Conservation (phyloP, 2,329 filamentous ascomycete genomes). For the Aspergillus caelatus region DNA sequence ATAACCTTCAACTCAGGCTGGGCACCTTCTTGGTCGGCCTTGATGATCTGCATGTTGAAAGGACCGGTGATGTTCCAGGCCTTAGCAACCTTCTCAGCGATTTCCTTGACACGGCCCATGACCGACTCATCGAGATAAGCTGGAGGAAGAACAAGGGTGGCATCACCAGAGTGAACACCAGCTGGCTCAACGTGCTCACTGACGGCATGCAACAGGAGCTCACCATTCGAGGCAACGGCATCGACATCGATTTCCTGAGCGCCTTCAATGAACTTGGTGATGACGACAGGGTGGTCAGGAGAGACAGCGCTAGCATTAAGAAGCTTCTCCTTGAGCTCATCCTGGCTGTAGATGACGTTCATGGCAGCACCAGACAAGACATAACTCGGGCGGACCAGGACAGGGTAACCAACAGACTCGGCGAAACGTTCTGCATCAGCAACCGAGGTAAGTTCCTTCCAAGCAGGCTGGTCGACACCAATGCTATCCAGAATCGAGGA, state of each 20-base stretch:
- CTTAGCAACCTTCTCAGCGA: conserved; percentile 93
- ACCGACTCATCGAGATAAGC: conserved; percentile 73
- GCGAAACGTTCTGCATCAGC: conserved; percentile 87
- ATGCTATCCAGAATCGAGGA: conserved; percentile 96
- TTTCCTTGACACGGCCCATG: conserved; percentile 89
- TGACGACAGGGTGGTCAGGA: conserved; percentile 95
- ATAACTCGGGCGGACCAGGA: conserved; percentile 91
- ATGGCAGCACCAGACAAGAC: conserved; percentile 97
- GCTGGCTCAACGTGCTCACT: conserved; percentile 96
- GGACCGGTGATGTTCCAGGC: conserved; percentile 97
- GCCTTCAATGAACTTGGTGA: conserved; percentile 97
- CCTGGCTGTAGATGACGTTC: conserved; percentile 89
- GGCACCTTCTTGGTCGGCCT: conserved; percentile 75
- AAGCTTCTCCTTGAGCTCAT: conserved; percentile 93
- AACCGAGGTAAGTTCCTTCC: conserved; percentile 94
- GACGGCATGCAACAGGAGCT: conserved; percentile 87
- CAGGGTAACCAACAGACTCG: conserved; percentile 83
- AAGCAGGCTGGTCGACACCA: conserved; percentile 93
- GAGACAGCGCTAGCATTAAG: conserved; percentile 87
- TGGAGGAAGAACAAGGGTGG: conserved; percentile 89
- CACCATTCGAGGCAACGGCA: conserved; percentile 82
- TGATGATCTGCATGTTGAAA: conserved; percentile 99
- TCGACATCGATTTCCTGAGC: conserved; percentile 97
- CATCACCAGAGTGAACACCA: conserved; percentile 97
- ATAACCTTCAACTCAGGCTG: conserved; percentile 88